Base-by-base conservation (phyloP, 2,329 filamentous ascomycete genomes). In the Huntiella bhutanensis region DNA sequence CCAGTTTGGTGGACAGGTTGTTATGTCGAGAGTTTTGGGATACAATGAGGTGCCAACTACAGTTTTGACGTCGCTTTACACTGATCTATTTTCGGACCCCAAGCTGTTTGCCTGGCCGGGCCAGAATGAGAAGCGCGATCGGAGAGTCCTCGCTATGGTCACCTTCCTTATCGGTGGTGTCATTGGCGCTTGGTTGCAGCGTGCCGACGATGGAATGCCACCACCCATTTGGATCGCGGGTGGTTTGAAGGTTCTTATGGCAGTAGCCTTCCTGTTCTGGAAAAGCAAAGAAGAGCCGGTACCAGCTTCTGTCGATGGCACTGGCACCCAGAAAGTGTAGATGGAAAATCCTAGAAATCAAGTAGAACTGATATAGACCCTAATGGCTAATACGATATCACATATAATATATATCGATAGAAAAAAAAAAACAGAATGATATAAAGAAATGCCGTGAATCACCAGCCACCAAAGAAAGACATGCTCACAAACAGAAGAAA, bases 11-110 rank as follows among this genome's bases (percentile, higher is more conserved):
- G 68, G 69, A 37, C 68, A 73, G 55, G 71, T 73, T 49, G 68
- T 68, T 15, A 60, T 60, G 33, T 67, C 64, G 33, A 61, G 70
- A 13, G 56, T 64, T 10, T 58, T 73, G 15, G 68, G 68, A 6
- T 68, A 67, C 53, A 68, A 67, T 47, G 70, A 73, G 55, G 58
- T 73, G 39, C 70, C 70, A 1, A 69, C 70, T 1, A 69, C 67
- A 41, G 70, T 74, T 7, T 55, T 73, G 35, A 74, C 70, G n/a
- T 69, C 64, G 47, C 58, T 70, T 35, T 70, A 71, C 53, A 70
- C 65, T 54, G 70, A 73, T 53, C 53, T 73, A 17, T 62, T 69
- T 53, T 67, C 64, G 13, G 70, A 74, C 53, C 64, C 64, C 3
- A 58, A 63, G 34, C 55, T 72, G 10, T 60, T 70, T n/a, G 59